Conservation (phyloP, 768 basidiomycete species). For the Termitomyces sp. region DNA sequence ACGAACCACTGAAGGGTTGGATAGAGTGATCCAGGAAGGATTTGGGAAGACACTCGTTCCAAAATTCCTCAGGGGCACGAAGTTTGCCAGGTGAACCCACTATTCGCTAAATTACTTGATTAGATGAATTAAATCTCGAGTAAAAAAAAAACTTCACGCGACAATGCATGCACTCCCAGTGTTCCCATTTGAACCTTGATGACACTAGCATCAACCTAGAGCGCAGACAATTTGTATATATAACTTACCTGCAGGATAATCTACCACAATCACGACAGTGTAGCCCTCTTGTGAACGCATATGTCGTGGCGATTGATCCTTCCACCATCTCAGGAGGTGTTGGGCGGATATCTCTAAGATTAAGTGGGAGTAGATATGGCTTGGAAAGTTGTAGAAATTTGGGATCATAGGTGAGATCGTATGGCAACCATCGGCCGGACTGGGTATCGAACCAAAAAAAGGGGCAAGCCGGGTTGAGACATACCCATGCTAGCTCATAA, state of each 20-base stretch:
- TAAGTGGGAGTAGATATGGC: constrained; percentile 25
- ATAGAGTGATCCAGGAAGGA: constrained; percentile 30
- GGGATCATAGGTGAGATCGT: constrained; percentile 41
- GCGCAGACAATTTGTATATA: background rate
- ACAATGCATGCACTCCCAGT: constrained; percentile 68
- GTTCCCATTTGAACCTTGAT: constrained; percentile 67
- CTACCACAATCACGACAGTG: constrained; percentile 70
- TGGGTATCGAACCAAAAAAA: constrained; percentile 47
- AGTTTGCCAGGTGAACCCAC: constrained; percentile 23
- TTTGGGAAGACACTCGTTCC: constrained; percentile 25
- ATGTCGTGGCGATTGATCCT: constrained; percentile 44
- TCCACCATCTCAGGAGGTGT: constrained; percentile 23
- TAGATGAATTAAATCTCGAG: background rate
- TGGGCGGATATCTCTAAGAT: constrained; percentile 38
- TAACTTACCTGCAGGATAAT: constrained; percentile 63
- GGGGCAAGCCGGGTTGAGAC: constrained; percentile 56
- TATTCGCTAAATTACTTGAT: constrained; percentile 16
- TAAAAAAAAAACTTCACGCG: constrained; percentile 30
- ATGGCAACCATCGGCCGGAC: constrained; percentile 26
- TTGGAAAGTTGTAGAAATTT: constrained; percentile 41
- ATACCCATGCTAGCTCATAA: constrained; percentile 57
- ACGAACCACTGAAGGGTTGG: constrained; percentile 28
- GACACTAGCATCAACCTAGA: constrained; percentile 1
- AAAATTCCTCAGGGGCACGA: constrained; percentile 32
- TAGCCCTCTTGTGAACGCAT: constrained; percentile 60